Base-by-base conservation (phyloP, 129 eudicot genomes). In the Arctium lappa region DNA sequence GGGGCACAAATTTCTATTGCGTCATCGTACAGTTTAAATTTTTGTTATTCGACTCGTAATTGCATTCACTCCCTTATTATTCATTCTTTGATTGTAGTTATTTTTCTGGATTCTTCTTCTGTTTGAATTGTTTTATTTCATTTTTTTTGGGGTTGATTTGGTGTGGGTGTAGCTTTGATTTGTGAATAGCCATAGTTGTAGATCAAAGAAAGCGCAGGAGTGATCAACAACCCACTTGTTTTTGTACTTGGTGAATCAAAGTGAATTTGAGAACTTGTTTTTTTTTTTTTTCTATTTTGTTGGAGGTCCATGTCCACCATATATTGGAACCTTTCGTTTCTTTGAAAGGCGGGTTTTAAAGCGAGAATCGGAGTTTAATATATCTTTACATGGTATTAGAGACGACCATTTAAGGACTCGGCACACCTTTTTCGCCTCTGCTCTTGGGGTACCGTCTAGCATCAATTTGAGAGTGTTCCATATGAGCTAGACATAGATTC, bases 81-180 rank as follows among this genome's bases (percentile, higher is more conserved):
- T 87, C 75, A 75, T 77, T 86, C 76, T 82, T 84, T 79, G 76
- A 72, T 73, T 76, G 48, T 83, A 83, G 82, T 86, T 81, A 80
- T 38, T 62, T 40, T 22, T 84, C 76, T 72, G 48, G 56, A n/a
- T 40, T 50, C 37, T 72, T 84, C 72, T 72, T 84, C 72, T 56
- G 73, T 77, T 70, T 84, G 33, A 50, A 9, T 84, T 40, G 6
- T 40, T 44, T 8, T 27, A 8, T 66, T 66, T 18, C 33, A 18
- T 5, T 18, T 18, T 65, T 65, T 27, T 66, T 66, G 2, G 33
- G 9, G 30, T 6, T 22, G 70, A 63, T 63, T 63, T 22, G 8
- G 1, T 63, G 70, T 63, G 70, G 31, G 11, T 63, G 32, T 77
- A 69, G 77, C 63, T 69, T 76, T 44, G 75, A 4, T 82, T 18